Evolutionary conservation across 208 protist genomes (phyloP).

Genomic region (Leishmania mexicana): DNA sequence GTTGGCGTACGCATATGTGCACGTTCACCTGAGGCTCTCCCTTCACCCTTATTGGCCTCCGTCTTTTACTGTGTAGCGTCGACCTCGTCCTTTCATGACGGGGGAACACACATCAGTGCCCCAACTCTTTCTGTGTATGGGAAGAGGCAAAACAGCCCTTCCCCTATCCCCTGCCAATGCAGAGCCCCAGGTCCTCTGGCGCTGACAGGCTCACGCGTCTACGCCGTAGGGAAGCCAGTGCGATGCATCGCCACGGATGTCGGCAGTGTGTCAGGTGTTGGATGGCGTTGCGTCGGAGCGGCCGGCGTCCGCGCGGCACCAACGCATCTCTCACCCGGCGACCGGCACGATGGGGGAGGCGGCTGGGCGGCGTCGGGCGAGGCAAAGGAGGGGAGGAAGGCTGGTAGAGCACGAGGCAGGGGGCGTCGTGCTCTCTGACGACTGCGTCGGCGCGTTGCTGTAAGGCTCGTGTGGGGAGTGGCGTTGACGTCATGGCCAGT

Average conservation of each 20-base stretch:
- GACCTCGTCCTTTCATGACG: background rate
- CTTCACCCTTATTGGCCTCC: slow-evolving; percentile 4
- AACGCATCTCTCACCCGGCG: background rate
- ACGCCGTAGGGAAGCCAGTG: background rate
- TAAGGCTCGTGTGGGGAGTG: background rate
- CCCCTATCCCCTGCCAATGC: background rate
- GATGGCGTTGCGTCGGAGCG: background rate
- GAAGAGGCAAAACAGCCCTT: background rate
- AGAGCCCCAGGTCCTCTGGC: background rate
- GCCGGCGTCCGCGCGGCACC: background rate
- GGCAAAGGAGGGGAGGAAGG: background rate
- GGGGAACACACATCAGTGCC: background rate
- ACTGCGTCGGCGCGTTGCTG: background rate
- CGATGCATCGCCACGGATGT: background rate
- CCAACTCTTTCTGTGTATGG: background rate
- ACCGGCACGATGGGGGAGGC: too few relatives aligned
- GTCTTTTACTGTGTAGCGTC: slow-evolving; percentile 27
- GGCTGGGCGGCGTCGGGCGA: background rate
- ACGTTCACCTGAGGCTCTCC: background rate
- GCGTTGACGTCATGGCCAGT: background rate
- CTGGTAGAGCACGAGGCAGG: background rate
- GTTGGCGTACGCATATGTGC: background rate
- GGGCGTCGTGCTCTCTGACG: background rate
- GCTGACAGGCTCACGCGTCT: background rate
- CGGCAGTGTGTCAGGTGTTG: background rate